Conservation (phyloP, 192 early-diverging fungal genomes). For the Coemansia sp. region DNA sequence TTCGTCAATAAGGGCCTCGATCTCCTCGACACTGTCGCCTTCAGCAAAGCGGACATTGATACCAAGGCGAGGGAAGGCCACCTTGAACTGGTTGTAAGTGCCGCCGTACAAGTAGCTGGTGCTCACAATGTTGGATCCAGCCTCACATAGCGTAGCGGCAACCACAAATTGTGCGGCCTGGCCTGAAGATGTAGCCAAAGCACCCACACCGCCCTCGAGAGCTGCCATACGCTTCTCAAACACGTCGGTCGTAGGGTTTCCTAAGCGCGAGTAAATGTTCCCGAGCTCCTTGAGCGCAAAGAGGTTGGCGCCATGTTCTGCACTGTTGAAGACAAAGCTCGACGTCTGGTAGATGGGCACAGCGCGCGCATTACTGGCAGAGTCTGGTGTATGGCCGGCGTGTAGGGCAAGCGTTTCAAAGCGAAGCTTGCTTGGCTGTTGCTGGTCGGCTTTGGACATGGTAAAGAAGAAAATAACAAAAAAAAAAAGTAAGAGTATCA, state of each 20-base stretch:
- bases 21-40: slow-evolving; percentile 74
- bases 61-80: slow-evolving; percentile 78
- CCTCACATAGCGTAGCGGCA: slow-evolving; percentile 72
- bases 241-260: slow-evolving; percentile 85
- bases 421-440: slow-evolving; percentile 28
- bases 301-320: slow-evolving; percentile 79
- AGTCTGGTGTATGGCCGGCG: slow-evolving; percentile 72
- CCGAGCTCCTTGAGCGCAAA: slow-evolving; percentile 75
- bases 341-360: slow-evolving; percentile 91
- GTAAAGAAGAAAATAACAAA: no score
- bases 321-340: slow-evolving; percentile 81
- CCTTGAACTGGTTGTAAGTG: slow-evolving; percentile 86
- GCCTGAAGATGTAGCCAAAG: slow-evolving; percentile 72
- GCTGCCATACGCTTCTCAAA: slow-evolving; percentile 93
- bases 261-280: slow-evolving; percentile 84
- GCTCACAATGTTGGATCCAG: slow-evolving; percentile 89
- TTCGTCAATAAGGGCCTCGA: slow-evolving; percentile 78
- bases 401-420: slow-evolving; percentile 95
- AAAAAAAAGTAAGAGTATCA: no score
- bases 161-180: slow-evolving; percentile 88
- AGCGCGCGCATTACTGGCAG: slow-evolving; percentile 76
- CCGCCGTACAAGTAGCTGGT: slow-evolving; percentile 76
- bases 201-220: slow-evolving; percentile 83
- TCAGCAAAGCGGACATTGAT: slow-evolving; percentile 78
- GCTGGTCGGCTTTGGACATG: not conserved